Percentiles rank a stretch among this genome's conserved stretches.
Conservation (phyloP, 2,329 filamentous ascomycete genomes). For the Dothideomycetidae sp. region DNA sequence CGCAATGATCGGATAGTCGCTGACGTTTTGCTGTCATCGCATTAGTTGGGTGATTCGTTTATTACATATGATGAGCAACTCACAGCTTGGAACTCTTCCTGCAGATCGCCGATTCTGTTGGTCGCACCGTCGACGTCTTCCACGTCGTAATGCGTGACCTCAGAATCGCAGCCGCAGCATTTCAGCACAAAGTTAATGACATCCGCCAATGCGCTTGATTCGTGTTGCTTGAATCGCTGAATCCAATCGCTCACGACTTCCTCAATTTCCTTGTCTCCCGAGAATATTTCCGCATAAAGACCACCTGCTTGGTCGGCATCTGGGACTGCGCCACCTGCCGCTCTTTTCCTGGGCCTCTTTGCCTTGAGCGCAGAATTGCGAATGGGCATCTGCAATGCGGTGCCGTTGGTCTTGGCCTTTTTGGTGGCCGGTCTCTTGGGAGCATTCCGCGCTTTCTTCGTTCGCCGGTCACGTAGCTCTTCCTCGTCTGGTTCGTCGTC, state of each 20-base stretch:
- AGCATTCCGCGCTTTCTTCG: constrained; percentile 19
- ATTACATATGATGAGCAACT: constrained; percentile 18
- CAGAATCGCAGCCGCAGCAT: constrained; percentile 65
- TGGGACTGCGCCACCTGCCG: constrained; percentile 37
- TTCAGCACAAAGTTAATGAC: constrained; percentile 48
- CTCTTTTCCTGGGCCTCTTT: constrained; percentile 34
- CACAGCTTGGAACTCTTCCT: constrained; percentile 72
- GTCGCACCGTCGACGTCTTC: constrained; percentile 78
- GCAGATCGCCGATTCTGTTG: constrained; percentile 65
- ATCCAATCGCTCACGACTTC: constrained; percentile 46
- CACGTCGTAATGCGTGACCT: constrained; percentile 70
- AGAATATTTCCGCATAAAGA: constrained; percentile 49
- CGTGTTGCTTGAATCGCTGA: constrained; percentile 40
- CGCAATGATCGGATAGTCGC: constrained; percentile 83
- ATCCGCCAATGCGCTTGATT: constrained; percentile 40
- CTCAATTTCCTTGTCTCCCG: constrained; percentile 38
- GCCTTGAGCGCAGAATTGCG: constrained; percentile 35
- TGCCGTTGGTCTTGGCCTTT: constrained; percentile 42
- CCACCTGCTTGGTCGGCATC: constrained; percentile 40
- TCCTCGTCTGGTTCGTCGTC: constrained; percentile 29
- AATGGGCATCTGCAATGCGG: constrained; percentile 39
- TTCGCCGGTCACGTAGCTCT: constrained; percentile 32
- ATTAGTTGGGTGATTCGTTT: constrained; percentile 6
- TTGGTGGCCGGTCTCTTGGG: constrained; percentile 31
- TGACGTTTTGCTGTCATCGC: constrained; percentile 49